Base-by-base conservation (phyloP, 2,329 filamentous ascomycete genomes). In the Fusarium sp. region DNA sequence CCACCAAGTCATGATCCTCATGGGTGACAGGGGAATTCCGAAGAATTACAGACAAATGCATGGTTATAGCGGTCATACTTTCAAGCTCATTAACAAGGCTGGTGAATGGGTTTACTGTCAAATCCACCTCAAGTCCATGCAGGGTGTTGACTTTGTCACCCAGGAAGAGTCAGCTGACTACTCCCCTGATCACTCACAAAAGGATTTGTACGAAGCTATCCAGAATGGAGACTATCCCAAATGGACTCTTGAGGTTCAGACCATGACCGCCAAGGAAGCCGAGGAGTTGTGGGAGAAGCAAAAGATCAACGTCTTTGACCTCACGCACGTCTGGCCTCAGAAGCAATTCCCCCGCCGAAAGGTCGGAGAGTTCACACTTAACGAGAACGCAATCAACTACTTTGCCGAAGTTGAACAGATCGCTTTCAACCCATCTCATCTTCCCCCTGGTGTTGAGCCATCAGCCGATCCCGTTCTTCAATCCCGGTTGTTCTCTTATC, bases 301-400 rank as follows among this genome's bases (percentile, higher is more conserved):
- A 1, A 71, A 74, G 67, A 75, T 75, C 10, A 91, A 94, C 72
- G 80, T 94, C 19, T 83, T 94, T 2, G 71, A 73, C 73, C 88
- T 92, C 2, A 94, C 92, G 40, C 93, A 94, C 82, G 88, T 94
- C 9, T 73, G 71, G 71, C 71, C 71, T 0, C 71, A 73, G 54
- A 67, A 69, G 46, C 62, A 73, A 11, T 73, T 73, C 38, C 67
- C 67, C 0, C 71, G 5, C 0, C 67, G 71, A 2, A 73, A 87
- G 54, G 82, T 94, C 16, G 92, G 92, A 56, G 89, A 90, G 75
- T 85, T 94, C 79, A 91, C 90, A 40, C 81, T 94, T 23, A 91
- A 94, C 81, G 87, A 87, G 40, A 94, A 94, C 77, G 83, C 86
- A 3, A 80, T 88, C 69, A 92, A 92, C 80, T 92, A 91, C 33